These are phyloP conservation scores for Senecio squalidus DNA, from an alignment of 140 eudicot species.

Conservation along the genomic window DNA sequence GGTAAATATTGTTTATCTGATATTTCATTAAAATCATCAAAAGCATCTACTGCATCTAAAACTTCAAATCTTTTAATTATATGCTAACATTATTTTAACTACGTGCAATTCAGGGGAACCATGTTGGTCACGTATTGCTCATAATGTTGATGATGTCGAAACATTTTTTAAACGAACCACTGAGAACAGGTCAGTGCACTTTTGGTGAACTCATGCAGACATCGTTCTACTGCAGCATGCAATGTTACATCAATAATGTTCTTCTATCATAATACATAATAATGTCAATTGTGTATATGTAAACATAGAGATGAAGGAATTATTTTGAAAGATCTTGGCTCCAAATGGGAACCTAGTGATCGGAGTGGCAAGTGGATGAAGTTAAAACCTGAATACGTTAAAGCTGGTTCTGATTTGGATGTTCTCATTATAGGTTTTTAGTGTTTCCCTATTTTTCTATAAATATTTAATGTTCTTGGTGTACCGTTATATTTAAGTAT, in stretches of 20 bases:
- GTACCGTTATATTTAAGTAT: not conserved
- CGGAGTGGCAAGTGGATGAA: constrained; percentile 97
- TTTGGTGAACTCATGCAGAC: not conserved
- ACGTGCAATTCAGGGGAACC: constrained; percentile 60
- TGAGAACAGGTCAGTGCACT: constrained; percentile 66
- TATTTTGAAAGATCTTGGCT: constrained; percentile 76
- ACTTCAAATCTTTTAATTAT: not conserved
- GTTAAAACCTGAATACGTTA: constrained; percentile 88
- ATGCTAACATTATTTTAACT: constrained; percentile 4
- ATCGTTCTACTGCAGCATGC: not conserved
- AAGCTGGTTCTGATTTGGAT: constrained; percentile 95
- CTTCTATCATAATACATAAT: constrained; percentile 3
- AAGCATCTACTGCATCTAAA: not conserved
- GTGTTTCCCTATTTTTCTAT: not conserved
- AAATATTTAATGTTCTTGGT: constrained; percentile 7
- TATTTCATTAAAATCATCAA: not conserved
- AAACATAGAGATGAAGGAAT: constrained; percentile 83
- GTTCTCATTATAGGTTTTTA: constrained; percentile 79
- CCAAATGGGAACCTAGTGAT: constrained; percentile 99
- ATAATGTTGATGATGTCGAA: constrained; percentile 69
- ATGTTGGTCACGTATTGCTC: constrained; percentile 76
- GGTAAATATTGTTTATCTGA: constrained; percentile 31
- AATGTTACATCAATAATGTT: not conserved
- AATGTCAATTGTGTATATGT: constrained; percentile 3
- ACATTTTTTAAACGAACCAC: constrained; percentile 80